phyloP scores from a whole-genome alignment of 2,329 filamentous ascomycete species.

The Tolypocladium tropicale region DNA sequence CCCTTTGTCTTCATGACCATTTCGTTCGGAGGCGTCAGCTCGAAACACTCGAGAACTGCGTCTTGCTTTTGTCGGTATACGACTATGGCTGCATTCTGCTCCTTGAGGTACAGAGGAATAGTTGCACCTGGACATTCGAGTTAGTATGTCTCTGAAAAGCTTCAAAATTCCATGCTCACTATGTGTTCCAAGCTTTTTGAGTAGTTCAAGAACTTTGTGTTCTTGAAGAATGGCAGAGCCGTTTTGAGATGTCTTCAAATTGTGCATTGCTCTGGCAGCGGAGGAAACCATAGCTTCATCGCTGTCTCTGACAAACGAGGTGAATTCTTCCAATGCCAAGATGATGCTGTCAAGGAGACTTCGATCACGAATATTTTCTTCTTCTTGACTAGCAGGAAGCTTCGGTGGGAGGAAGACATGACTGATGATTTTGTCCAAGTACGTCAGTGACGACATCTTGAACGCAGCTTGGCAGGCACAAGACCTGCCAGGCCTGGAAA shows the following conservation, averaged over 20 bases:
- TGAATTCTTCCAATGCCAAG: background rate
- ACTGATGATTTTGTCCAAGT: background rate
- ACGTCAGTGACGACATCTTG: background rate
- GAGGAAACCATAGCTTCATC: background rate
- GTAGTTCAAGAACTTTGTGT: background rate
- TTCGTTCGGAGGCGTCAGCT: slow-evolving; percentile 17
- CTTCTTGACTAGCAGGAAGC: background rate
- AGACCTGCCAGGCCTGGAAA: background rate
- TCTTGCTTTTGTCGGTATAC: slow-evolving; percentile 8
- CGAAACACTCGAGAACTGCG: slow-evolving; percentile 21
- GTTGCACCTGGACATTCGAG: background rate
- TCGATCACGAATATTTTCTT: background rate
- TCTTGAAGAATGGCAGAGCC: background rate
- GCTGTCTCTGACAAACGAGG: background rate
- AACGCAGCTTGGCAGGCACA: background rate
- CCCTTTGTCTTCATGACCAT: slow-evolving; percentile 16
- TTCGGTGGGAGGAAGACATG: slow-evolving; percentile 4
- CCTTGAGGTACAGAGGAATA: slow-evolving; percentile 1
- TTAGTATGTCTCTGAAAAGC: background rate
- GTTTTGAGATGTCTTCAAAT: background rate
- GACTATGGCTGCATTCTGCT: slow-evolving; percentile 25
- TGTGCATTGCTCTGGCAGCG: background rate
- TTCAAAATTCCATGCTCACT: background rate
- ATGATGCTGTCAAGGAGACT: background rate
- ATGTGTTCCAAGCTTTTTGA: background rate